Evolutionary conservation across 1,139 yeast species (phyloP), one percentile per base, ranked within the genome.

Genomic region (Geotrichum klebahnii): DNA sequence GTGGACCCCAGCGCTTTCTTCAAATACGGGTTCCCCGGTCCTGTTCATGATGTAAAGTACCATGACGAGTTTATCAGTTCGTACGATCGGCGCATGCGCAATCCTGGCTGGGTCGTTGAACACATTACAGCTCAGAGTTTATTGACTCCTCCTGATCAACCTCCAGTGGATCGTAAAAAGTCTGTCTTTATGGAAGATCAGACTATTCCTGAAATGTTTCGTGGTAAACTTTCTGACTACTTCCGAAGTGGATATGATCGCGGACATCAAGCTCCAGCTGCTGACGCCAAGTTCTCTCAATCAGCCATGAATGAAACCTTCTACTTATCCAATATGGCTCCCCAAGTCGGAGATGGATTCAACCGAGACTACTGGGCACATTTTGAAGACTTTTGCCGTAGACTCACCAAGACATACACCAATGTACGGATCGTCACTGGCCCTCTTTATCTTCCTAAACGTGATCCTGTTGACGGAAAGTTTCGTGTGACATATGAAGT

Each of bases 201-300:
- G 63, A 62, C 67, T n/a, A 79, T 94, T 34, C 98, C 98, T 0
- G 69, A 70, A 33, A 77, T 74, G 61, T 92, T 87, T 66, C 75
- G 97, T 59, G 89, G 83, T 2, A 74, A 77, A 52, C 73, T 92
- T 53, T 75, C 82, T 55, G 97, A 94, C 68, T 92, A 84, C 67
- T 90, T 90, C 73, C 79, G 97, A 58, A 83, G 95, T 46, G 99
- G 99, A 0, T 92, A 87, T 67, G 99, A 92, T 65, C 74, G 98
- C 57, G 99, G 99, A 2, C 99, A 92, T 67, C 87, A 86, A 62
- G 97, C 96, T 0, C 97, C 99, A 1, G 98, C 98, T 3, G 98
- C 98, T 0, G 87, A 92, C 67, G 97, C 97, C 34, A 89, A 88
- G 65, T 92, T 79, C 68, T 79, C 81, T 32, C 98, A 92, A 67